phyloP scores from a whole-genome alignment of 129 eudicot genomes.

The Artemisia argyi region DNA sequence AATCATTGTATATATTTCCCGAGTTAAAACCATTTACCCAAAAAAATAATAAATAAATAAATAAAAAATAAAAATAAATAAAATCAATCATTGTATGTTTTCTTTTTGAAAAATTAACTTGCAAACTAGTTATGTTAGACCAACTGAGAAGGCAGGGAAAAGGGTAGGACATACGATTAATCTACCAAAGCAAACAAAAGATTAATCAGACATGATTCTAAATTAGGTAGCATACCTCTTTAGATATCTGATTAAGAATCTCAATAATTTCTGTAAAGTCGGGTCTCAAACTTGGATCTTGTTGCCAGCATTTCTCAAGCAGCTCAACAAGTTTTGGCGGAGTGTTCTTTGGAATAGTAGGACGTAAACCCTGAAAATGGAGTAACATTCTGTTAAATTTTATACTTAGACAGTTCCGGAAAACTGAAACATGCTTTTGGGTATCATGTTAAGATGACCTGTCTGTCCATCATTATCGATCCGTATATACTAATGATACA shows the following conservation, averaged over 20 bases:
- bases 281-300: slow-evolving; percentile 85
- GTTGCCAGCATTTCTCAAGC: slow-evolving; percentile 98
- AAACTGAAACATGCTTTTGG: background rate
- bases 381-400: background rate
- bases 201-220: background rate
- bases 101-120: too few relatives aligned
- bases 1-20: too few relatives aligned
- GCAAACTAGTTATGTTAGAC: too few relatives aligned
- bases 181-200: background rate
- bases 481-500: background rate
- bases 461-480: background rate
- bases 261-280: slow-evolving; percentile 79
- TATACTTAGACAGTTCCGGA: background rate
- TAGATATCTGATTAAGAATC: slow-evolving; percentile 58
- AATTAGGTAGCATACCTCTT: slow-evolving; percentile 57
- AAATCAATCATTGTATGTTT: too few relatives aligned
- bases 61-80: too few relatives aligned
- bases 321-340: slow-evolving; percentile 73
- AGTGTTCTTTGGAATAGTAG: slow-evolving; percentile 87
- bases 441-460: slow-evolving; percentile 1
- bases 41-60: too few relatives aligned
- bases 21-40: too few relatives aligned
- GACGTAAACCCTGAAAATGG: slow-evolving; percentile 72
- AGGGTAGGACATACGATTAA: too few relatives aligned
- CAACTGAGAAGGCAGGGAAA: too few relatives aligned